Evolutionary conservation across 202 grass and related monocot genomes (phyloP).

Genomic region (Panicum virgatum): DNA sequence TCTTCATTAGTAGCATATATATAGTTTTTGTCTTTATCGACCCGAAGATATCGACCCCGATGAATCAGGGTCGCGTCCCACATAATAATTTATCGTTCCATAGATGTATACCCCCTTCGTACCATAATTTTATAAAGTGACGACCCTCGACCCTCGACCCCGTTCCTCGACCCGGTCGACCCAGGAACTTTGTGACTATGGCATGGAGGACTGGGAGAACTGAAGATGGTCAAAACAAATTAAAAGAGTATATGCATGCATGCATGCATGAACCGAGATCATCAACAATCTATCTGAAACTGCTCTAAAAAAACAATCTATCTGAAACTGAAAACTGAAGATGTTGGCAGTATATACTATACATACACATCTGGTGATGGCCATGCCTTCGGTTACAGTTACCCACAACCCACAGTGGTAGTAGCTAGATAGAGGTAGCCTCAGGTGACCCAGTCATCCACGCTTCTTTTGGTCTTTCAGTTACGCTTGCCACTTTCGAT

Average conservation of each 20-base stretch:
- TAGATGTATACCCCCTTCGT: too few species aligned
- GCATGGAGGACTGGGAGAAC: conserved; percentile 34
- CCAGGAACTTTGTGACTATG: too few species aligned
- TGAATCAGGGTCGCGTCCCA: too few species aligned
- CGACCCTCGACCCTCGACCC: too few species aligned
- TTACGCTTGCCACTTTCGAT: neutral
- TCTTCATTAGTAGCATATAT: too few species aligned
- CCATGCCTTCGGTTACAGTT: neutral
- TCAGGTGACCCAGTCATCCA: neutral
- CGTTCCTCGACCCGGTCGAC: too few species aligned
- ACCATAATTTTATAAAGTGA: too few species aligned
- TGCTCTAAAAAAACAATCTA: too few species aligned
- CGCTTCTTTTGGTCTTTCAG: neutral
- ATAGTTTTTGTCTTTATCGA: too few species aligned
- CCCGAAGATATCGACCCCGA: too few species aligned
- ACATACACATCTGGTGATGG: conserved; percentile 2
- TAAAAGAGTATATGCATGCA: neutral
- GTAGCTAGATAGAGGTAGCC: neutral
- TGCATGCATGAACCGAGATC: neutral
- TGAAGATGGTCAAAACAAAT: conserved; percentile 38
- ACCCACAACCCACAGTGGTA: neutral
- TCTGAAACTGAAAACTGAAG: conserved; percentile 26
- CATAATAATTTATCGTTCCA: too few species aligned
- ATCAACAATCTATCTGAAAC: too few species aligned
- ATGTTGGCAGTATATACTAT: conserved; percentile 17